Evolutionary conservation across 148 eudicot genomes (phyloP).

Genomic region (Silene latifolia): DNA sequence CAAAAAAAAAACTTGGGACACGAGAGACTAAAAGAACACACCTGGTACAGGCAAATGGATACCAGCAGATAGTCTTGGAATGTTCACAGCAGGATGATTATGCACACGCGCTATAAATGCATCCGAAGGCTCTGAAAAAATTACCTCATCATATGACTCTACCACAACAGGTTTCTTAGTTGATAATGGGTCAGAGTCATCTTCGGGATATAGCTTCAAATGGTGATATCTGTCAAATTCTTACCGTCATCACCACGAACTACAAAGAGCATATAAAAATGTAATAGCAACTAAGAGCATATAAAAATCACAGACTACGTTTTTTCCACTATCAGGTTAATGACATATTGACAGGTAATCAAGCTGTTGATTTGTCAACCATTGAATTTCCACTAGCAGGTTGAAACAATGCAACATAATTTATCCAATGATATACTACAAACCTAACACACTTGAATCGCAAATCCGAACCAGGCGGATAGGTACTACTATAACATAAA

Average conservation of each 20-base stretch:
- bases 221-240: slow-evolving; percentile 57
- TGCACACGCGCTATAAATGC: slow-evolving; percentile 54
- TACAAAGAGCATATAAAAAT: background rate
- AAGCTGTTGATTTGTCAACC: too few species aligned
- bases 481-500: too few species aligned
- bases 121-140: slow-evolving; percentile 61
- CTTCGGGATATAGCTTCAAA: slow-evolving; percentile 61
- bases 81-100: slow-evolving; percentile 59
- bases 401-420: background rate
- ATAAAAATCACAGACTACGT: too few species aligned
- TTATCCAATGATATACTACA: background rate
- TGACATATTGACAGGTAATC: too few species aligned
- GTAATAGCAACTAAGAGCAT: background rate
- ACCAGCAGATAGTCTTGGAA: slow-evolving; percentile 46
- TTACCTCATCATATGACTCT: slow-evolving; percentile 74
- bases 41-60: slow-evolving; percentile 44
- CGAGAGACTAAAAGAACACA: slow-evolving; percentile 12
- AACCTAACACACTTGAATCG: background rate
- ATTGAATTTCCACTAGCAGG: too few species aligned
- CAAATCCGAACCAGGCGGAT: too few species aligned
- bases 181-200: slow-evolving; percentile 58
- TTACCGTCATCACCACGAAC: slow-evolving; percentile 8
- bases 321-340: too few species aligned
- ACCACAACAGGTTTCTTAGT: slow-evolving; percentile 73
- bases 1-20: background rate